Evolutionary conservation across 805 yeast species (phyloP).

Genomic region (Lachancea fermentati): DNA sequence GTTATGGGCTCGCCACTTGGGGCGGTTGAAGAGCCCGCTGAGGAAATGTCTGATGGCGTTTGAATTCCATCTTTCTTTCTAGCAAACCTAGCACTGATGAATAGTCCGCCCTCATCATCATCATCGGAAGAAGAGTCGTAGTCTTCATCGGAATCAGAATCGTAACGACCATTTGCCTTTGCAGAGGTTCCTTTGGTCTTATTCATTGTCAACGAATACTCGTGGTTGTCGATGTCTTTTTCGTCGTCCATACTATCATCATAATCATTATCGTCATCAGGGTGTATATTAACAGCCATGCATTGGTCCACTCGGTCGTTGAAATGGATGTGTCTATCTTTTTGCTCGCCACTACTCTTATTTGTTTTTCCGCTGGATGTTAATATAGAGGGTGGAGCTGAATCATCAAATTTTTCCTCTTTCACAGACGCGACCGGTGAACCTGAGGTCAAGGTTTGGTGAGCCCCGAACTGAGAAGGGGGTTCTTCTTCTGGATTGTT

Average conservation of each 20-base stretch:
- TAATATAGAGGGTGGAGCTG: slow-evolving; percentile 17
- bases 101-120: slow-evolving; percentile 30
- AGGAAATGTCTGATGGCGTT: slow-evolving; percentile 27
- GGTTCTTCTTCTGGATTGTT: background rate
- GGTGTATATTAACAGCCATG: slow-evolving; percentile 52
- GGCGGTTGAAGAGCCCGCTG: slow-evolving; percentile 18
- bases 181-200: background rate
- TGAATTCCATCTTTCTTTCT: slow-evolving; percentile 26
- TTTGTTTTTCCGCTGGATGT: slow-evolving; percentile 10
- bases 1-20: slow-evolving; percentile 14
- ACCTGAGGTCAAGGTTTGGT: background rate
- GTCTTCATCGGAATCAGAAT: slow-evolving; percentile 26
- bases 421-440: background rate
- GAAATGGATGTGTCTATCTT: slow-evolving; percentile 72
- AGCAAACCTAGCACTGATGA: slow-evolving; percentile 29
- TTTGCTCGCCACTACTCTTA: slow-evolving; percentile 8
- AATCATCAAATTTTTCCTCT: slow-evolving; percentile 1
- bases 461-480: too few species aligned
- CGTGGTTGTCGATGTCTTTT: slow-evolving; percentile 4
- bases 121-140: slow-evolving; percentile 12
- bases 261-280: slow-evolving; percentile 31
- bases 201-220: slow-evolving; percentile 2
- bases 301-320: slow-evolving; percentile 95
- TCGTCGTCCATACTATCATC: slow-evolving; percentile 8
- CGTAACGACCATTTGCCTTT: slow-evolving; percentile 2